These are phyloP conservation scores for Gynandropsis gynandra DNA, from an alignment of 345 rosid species.

Conservation along the genomic window DNA sequence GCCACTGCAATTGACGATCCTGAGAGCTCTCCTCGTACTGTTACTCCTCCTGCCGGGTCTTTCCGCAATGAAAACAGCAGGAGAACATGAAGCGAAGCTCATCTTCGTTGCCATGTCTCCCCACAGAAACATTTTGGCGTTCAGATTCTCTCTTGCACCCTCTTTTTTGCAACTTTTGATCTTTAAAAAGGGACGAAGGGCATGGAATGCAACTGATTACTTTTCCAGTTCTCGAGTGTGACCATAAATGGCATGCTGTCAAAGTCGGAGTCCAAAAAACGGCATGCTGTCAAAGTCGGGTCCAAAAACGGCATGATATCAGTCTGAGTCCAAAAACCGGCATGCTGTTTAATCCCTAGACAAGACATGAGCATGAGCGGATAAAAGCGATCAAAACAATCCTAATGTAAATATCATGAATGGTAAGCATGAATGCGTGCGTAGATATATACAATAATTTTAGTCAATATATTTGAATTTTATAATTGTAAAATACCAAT, in stretches of 20 bases:
- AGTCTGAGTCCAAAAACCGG: too few species aligned
- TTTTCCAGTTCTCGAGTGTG: background rate
- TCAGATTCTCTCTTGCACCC: conserved; percentile 20
- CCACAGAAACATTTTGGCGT: conserved; percentile 22
- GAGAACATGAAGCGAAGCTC: conserved; percentile 4
- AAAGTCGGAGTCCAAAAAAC: background rate
- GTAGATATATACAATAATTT: too few species aligned
- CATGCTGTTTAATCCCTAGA: too few species aligned
- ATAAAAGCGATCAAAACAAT: too few species aligned
- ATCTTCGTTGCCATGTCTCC: conserved; percentile 19
- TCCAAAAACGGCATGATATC: too few species aligned
- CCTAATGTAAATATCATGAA: too few species aligned
- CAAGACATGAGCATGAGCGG: too few species aligned
- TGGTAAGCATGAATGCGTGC: too few species aligned
- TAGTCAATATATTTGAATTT: too few species aligned
- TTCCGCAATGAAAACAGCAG: background rate
- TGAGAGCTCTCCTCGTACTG: conserved; percentile 17
- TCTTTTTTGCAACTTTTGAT: background rate
- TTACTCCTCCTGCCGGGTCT: background rate
- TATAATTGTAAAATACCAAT: too few species aligned
- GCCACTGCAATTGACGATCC: conserved; percentile 30
- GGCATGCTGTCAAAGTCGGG: conserved; percentile 23
- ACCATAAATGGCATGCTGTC: background rate
- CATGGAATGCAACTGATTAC: conserved; percentile 10
- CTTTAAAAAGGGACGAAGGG: conserved; percentile 7